These are phyloP conservation scores for Nitzschia palea DNA, from an alignment of 108 stramenopile species.

Conservation along the genomic window DNA sequence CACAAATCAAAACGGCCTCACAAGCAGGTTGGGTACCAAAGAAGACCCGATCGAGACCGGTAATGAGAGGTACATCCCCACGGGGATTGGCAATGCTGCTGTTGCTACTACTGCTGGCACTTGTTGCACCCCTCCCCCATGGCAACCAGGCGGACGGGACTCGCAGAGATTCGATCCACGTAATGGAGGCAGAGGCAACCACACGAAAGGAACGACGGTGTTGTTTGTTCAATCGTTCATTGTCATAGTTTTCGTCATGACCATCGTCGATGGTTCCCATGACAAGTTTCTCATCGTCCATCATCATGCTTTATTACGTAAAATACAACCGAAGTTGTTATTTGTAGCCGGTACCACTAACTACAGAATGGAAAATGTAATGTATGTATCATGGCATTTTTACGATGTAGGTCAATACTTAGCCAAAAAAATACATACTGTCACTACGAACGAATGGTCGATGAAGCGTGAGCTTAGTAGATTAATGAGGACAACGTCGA, in stretches of 20 bases:
- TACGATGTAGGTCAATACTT: no score
- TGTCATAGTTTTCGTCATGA: not conserved
- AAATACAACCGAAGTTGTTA: no score
- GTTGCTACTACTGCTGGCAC: not conserved
- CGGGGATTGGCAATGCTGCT: not conserved
- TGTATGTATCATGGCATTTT: no score
- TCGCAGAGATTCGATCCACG: conserved; percentile 4
- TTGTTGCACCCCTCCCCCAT: not conserved
- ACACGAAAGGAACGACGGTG: not conserved
- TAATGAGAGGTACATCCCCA: not conserved
- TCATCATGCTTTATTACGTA: no score
- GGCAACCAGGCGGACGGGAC: not conserved
- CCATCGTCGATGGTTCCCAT: no score
- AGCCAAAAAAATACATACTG: no score
- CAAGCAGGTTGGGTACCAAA: conserved; percentile 47
- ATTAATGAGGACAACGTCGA: no score
- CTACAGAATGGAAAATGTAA: not conserved
- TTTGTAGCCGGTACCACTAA: no score
- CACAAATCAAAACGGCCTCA: conserved; percentile 39
- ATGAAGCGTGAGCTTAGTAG: no score
- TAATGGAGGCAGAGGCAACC: not conserved
- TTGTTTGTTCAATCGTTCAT: not conserved
- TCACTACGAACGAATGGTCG: no score
- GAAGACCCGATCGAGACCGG: conserved; percentile 43
- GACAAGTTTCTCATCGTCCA: no score